These are phyloP conservation scores for Castanea mollissima DNA, from an alignment of 306 rosid species.

Conservation along the genomic window DNA sequence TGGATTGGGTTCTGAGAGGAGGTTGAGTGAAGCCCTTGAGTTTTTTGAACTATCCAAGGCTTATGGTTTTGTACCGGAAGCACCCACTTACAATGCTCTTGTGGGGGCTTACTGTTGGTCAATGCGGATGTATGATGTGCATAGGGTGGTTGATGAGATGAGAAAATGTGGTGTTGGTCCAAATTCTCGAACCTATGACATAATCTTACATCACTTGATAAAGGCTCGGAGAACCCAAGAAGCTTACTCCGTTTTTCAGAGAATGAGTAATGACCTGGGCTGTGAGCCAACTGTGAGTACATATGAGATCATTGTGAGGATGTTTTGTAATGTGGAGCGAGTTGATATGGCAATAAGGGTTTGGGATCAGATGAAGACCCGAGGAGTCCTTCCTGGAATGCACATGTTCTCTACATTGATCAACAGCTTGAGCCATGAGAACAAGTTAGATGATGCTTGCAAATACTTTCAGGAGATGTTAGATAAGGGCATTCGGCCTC, in stretches of 20 bases:
- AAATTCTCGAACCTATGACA: constrained; percentile 70
- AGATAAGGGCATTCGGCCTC: constrained; percentile 76
- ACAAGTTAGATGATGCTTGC: constrained; percentile 72
- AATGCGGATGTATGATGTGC: constrained; percentile 50
- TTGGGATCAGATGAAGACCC: constrained; percentile 73
- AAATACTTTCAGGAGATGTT: constrained; percentile 75
- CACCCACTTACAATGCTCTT: constrained; percentile 79
- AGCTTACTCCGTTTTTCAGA: constrained; percentile 59
- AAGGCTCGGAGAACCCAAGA: constrained; percentile 54
- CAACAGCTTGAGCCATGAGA: constrained; percentile 52
- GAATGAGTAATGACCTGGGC: constrained; percentile 48
- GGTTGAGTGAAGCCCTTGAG: constrained; percentile 66
- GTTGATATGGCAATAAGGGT: constrained; percentile 59
- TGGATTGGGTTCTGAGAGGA: constrained; percentile 73
- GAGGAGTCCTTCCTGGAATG: constrained; percentile 73
- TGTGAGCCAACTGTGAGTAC: constrained; percentile 76
- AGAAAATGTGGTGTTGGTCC: constrained; percentile 60
- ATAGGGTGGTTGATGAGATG: constrained; percentile 58
- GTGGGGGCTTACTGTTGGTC: constrained; percentile 87
- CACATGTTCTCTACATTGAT: constrained; percentile 78
- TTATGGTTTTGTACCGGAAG: constrained; percentile 53
- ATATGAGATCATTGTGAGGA: constrained; percentile 68
- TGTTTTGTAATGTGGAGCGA: constrained; percentile 64
- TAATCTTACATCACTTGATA: constrained; percentile 65
- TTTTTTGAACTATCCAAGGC: constrained; percentile 53